A percentile compares a stretch with the other conserved stretches of the same genome.
Evolutionary conservation across 2,329 filamentous ascomycete genomes (phyloP).

Genomic region (Fusarium citri): DNA sequence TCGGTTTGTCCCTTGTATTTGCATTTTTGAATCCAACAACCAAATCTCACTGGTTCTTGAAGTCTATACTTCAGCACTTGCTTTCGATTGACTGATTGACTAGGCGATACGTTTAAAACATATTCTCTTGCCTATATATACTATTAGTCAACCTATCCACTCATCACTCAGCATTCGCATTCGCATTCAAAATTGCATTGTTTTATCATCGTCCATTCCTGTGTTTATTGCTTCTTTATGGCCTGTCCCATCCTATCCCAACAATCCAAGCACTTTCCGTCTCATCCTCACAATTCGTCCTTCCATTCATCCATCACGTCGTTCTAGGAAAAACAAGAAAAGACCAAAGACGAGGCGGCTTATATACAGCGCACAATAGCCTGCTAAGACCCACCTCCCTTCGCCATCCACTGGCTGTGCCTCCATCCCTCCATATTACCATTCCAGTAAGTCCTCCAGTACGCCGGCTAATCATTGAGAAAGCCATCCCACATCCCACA

Average conservation of each 20-base stretch:
- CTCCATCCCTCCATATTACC: slow-evolving; percentile 9
- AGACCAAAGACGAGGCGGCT: background rate
- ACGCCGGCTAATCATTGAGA: slow-evolving; percentile 27
- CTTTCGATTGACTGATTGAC: background rate
- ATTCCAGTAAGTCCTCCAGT: slow-evolving; percentile 29
- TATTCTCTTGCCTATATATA: slow-evolving; percentile 9
- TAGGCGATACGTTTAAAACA: slow-evolving; percentile 9
- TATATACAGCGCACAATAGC: slow-evolving; percentile 20
- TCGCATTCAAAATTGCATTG: background rate
- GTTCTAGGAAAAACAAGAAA: slow-evolving; percentile 3
- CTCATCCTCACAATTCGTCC: slow-evolving; percentile 9
- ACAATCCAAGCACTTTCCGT: slow-evolving; percentile 31
- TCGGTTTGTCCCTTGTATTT: background rate
- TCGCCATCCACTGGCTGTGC: background rate
- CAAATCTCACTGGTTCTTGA: background rate
- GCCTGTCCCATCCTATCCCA: slow-evolving; percentile 4
- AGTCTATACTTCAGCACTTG: background rate
- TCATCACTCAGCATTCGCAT: background rate
- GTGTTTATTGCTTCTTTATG: slow-evolving; percentile 2
- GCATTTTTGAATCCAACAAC: no score
- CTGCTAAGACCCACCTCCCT: background rate
- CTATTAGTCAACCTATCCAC: slow-evolving; percentile 8
- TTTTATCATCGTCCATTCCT: slow-evolving; percentile 1
- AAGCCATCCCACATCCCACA: slow-evolving; percentile 27
- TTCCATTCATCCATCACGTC: slow-evolving; percentile 9